Evolutionary conservation across 2,329 filamentous ascomycete species (phyloP).

Genomic region (Penicillium concentricum): DNA sequence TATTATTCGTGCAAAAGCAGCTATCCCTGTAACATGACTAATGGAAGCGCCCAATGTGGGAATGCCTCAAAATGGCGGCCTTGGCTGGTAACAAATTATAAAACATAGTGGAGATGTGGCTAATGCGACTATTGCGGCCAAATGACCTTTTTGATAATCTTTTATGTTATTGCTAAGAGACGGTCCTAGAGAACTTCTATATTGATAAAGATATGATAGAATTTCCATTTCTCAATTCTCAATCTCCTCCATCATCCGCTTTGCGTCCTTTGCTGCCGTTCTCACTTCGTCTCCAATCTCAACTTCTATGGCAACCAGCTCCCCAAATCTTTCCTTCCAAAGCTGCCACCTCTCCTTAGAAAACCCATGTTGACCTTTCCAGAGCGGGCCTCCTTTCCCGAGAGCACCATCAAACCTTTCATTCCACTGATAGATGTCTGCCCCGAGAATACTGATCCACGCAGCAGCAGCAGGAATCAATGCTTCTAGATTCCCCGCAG

Average conservation of each 20-base stretch:
- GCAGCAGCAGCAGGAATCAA: not conserved
- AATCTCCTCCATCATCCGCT: not conserved
- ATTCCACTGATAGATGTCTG: not conserved
- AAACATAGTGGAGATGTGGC: not conserved
- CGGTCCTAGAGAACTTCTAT: not conserved
- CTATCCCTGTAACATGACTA: not conserved
- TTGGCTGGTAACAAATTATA: not conserved
- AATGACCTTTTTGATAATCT: not conserved
- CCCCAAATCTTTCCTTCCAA: not conserved
- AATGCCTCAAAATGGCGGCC: not conserved
- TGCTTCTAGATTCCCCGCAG: not conserved
- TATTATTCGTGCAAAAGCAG: not conserved
- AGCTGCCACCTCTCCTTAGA: slow-evolving; percentile 2
- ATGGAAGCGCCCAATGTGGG: not conserved
- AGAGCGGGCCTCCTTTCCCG: not conserved
- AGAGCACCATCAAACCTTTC: not conserved
- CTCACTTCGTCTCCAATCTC: not conserved
- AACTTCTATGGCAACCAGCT: not conserved
- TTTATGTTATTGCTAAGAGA: not conserved
- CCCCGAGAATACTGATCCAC: not conserved
- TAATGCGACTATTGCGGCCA: not conserved
- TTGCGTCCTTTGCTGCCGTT: not conserved
- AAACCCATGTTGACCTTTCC: slow-evolving; percentile 1
- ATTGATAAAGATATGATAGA: not conserved
- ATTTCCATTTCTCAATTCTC: not conserved